phyloP scores from a whole-genome alignment of 164 flowering plant species.

The Chimonanthus praecox region DNA sequence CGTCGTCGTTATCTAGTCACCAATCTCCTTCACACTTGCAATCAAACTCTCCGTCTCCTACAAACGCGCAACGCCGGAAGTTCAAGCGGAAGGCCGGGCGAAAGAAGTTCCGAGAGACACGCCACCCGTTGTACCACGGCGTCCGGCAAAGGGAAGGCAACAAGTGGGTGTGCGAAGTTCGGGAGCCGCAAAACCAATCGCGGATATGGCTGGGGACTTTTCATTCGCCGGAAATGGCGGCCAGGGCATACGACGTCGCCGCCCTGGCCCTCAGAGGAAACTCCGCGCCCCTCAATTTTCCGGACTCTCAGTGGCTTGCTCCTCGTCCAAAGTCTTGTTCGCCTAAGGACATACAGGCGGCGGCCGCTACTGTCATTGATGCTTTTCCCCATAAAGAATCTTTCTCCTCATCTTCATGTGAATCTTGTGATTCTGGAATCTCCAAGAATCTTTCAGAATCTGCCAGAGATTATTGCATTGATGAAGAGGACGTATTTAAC shows the following conservation, averaged over 20 bases:
- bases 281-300: slow-evolving; percentile 60
- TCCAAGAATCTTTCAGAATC: not conserved
- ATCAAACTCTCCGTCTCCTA: slow-evolving; percentile 1
- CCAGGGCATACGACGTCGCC: slow-evolving; percentile 66
- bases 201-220: slow-evolving; percentile 74
- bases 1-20: too few relatives aligned
- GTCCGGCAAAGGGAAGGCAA: slow-evolving; percentile 42
- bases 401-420: not conserved
- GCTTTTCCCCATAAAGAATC: slow-evolving; percentile 24
- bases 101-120: slow-evolving; percentile 52
- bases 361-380: slow-evolving; percentile 68
- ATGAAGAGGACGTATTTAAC: not conserved
- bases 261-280: slow-evolving; percentile 59
- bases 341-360: slow-evolving; percentile 59
- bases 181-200: slow-evolving; percentile 62
- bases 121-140: slow-evolving; percentile 64
- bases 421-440: too few relatives aligned
- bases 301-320: slow-evolving; percentile 66
- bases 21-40: not conserved
- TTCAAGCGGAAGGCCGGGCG: slow-evolving; percentile 61
- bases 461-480: not conserved
- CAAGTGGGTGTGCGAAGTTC: slow-evolving; percentile 67
- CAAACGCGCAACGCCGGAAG: slow-evolving; percentile 12
- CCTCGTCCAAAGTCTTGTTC: slow-evolving; percentile 37
- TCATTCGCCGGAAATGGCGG: slow-evolving; percentile 60